Evolutionary conservation across 163 green algal species (phyloP).

Genomic region (Smithsoniella earleae): DNA sequence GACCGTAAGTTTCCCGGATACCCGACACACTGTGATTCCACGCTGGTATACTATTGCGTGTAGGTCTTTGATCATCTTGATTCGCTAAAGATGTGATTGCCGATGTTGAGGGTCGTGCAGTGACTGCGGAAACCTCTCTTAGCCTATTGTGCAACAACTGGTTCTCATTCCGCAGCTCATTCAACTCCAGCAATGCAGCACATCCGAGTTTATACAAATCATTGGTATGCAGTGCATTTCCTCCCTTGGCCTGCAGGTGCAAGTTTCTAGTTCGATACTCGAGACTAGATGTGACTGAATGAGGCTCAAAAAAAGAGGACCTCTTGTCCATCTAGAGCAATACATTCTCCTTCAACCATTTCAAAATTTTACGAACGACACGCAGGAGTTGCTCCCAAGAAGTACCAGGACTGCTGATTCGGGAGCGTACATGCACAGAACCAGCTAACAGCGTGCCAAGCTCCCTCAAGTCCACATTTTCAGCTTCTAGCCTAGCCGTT

Average conservation of each 20-base stretch:
- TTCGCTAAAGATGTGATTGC: no score
- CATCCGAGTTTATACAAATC: constrained; percentile 29
- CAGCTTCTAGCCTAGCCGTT: not conserved
- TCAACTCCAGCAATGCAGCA: constrained; percentile 35
- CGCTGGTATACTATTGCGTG: not conserved
- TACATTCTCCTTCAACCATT: not conserved
- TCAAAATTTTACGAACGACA: no score
- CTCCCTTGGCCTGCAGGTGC: not conserved
- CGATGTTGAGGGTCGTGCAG: not conserved
- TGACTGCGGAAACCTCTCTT: constrained; percentile 7
- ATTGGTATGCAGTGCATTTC: not conserved
- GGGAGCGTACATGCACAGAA: not conserved
- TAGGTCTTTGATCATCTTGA: no score
- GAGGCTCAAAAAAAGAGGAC: no score
- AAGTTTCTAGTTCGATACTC: constrained; percentile 29
- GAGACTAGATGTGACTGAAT: constrained; percentile 29
- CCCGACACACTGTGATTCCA: not conserved
- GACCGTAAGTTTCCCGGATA: no score
- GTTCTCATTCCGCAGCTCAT: constrained; percentile 40
- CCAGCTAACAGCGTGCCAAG: not conserved
- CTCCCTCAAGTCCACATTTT: constrained; percentile 25
- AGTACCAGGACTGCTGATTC: not conserved
- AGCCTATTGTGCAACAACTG: constrained; percentile 37
- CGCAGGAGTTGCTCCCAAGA: no score
- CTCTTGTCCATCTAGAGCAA: constrained; percentile 30